These are phyloP conservation scores for Hymenoscyphus scutula DNA, from an alignment of 2,329 filamentous ascomycete species.

Conservation along the genomic window DNA sequence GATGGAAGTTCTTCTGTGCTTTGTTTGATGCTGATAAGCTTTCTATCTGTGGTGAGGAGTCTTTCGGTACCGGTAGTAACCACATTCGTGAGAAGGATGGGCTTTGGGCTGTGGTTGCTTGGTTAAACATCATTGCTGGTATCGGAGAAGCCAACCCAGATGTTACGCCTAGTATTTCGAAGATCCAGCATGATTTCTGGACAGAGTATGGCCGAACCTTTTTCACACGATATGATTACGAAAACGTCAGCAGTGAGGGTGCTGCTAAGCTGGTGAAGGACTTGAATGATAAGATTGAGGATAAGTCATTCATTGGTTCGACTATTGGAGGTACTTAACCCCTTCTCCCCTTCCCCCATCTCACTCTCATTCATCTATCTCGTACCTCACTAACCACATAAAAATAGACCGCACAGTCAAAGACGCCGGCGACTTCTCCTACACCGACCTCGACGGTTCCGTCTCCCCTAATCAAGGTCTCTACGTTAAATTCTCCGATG, in stretches of 20 bases:
- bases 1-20: constrained; percentile 99
- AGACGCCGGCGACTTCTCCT: constrained; percentile 94
- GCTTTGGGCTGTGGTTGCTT: constrained; percentile 94
- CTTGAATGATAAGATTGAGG: constrained; percentile 74
- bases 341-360: constrained; percentile 22
- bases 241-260: constrained; percentile 86
- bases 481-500: constrained; percentile 90
- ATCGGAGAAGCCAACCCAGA: constrained; percentile 78
- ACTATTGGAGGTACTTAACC: constrained; percentile 61
- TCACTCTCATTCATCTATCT: background rate
- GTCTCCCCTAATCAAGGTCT: constrained; percentile 95
- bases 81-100: constrained; percentile 99
- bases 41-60: constrained; percentile 98
- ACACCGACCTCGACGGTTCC: constrained; percentile 97
- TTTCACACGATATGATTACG: constrained; percentile 99
- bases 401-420: constrained; percentile 70
- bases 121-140: constrained; percentile 97
- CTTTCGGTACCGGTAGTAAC: constrained; percentile 96
- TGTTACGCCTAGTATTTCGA: constrained; percentile 85
- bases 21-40: constrained; percentile 93
- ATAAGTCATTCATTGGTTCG: constrained; percentile 75
- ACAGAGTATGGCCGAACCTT: constrained; percentile 92
- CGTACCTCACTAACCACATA: constrained; percentile 17
- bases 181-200: constrained; percentile 98
- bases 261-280: constrained; percentile 87